A percentile compares a stretch with the other conserved stretches of the same genome.
Conservation (phyloP, 106 monocot species). For the Allium sativum region DNA sequence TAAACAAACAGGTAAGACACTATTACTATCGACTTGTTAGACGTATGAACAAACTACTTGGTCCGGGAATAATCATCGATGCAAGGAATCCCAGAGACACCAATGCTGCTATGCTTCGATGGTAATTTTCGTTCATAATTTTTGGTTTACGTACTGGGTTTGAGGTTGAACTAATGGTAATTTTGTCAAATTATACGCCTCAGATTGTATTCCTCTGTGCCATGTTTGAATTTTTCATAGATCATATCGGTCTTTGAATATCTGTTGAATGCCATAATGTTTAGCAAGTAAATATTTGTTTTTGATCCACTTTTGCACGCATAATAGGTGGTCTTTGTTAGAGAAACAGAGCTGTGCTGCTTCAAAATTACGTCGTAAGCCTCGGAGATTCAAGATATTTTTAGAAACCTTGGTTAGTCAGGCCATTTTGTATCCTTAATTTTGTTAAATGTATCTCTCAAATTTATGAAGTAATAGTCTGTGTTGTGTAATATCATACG, state of each 20-base stretch:
- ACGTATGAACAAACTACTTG: slow-evolving; percentile 94
- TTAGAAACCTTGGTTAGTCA: slow-evolving; percentile 81
- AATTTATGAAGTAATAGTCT: too few relatives aligned
- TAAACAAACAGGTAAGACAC: slow-evolving; percentile 85
- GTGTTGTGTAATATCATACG: background rate
- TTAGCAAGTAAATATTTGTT: background rate
- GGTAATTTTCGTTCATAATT: slow-evolving; percentile 31
- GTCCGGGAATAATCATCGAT: slow-evolving; percentile 83
- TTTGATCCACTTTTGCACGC: slow-evolving; percentile 2
- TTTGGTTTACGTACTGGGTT: background rate
- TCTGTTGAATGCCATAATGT: too few relatives aligned
- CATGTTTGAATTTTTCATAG: too few relatives aligned
- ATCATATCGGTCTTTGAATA: too few relatives aligned
- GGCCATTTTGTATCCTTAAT: background rate
- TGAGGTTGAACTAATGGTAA: too few relatives aligned
- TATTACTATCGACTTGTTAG: slow-evolving; percentile 98
- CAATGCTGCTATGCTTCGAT: slow-evolving; percentile 97
- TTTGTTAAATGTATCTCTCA: background rate
- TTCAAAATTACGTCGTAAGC: slow-evolving; percentile 91
- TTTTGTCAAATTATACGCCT: too few relatives aligned
- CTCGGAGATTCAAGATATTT: slow-evolving; percentile 93
- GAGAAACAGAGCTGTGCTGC: slow-evolving; percentile 96
- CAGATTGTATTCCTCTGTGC: too few relatives aligned
- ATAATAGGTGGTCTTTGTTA: slow-evolving; percentile 94
- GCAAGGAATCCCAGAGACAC: slow-evolving; percentile 96